Base-by-base conservation (phyloP, 176 grass and related monocot species). In the Triticum dicoccoides region DNA sequence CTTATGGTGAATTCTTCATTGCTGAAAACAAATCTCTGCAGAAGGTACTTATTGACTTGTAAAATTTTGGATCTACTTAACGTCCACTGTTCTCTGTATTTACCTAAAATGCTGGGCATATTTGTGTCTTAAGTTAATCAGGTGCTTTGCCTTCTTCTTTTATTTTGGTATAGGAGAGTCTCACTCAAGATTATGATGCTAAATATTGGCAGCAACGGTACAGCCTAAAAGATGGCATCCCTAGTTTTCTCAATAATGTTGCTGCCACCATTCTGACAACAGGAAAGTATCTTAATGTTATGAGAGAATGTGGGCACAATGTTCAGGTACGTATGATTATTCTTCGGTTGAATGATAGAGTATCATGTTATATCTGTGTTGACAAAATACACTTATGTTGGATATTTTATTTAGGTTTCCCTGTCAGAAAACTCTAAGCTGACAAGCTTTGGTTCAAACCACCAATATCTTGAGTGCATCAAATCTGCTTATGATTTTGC, bases 1-100 rank as follows among this genome's bases (percentile, higher is more conserved):
- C 97, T 86, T 96, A 99, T 23, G 85, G 94, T 64, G 97, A 99
- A 99, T 99, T 99, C 87, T 99, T 99, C 90, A 96, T 99, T 85
- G 92, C 87, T 88, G 97, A 99, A 96, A 99, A 99, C 85, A 99
- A 99, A 91, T 94, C 88, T 65, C 82, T 99, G 81, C 88, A 88
- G 65, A 99, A 99, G 93, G 97, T 99, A 91, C 32, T 33, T 80
- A 15, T 32, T 76, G 30, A 77, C 51, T 85, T 62, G 30, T 27
- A 83, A 42, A 68, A 56, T 9, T 73, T 74, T 38, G 14, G 8
- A 75, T 24, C 41, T 63, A 76, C 82, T 33, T 89, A n/a, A 63
- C 59, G 27, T 52, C 20, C 65, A 64, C 20, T 69, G 9, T 81
- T 77, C 67, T 78, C 39, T 89, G 80, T 70, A 73, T 84, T 64